Conservation (phyloP, 805 yeast genomes). For the Candida ovalis region DNA sequence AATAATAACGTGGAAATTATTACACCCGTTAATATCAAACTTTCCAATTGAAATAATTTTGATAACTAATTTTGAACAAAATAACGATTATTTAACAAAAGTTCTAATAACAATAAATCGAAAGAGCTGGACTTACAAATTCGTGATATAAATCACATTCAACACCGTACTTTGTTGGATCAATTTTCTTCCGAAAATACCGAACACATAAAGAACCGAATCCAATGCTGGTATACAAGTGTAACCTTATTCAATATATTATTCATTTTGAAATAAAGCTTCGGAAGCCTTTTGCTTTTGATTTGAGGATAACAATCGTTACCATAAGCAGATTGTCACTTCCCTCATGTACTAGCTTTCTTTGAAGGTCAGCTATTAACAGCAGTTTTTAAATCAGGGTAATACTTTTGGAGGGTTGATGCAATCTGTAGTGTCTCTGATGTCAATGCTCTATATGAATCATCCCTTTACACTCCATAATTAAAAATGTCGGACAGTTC, state of each 20-base stretch:
- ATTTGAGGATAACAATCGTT: constrained; percentile 13
- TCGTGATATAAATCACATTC: too few species aligned
- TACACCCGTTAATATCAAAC: too few species aligned
- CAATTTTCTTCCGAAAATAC: too few species aligned
- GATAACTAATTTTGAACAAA: too few species aligned
- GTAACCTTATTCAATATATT: constrained; percentile 33
- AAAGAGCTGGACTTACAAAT: too few species aligned
- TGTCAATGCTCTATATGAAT: constrained; percentile 36
- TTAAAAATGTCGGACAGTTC: constrained; percentile 50
- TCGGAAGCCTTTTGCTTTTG: constrained; percentile 30
- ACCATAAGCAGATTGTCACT: constrained; percentile 30
- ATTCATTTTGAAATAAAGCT: constrained; percentile 32
- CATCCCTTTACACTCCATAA: constrained; percentile 35
- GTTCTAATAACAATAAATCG: too few species aligned
- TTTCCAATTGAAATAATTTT: too few species aligned
- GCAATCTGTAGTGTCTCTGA: constrained; percentile 57
- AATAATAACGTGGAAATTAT: too few species aligned
- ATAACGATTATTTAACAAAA: too few species aligned
- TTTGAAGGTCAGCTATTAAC: constrained; percentile 40
- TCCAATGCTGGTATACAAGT: constrained; percentile 30
- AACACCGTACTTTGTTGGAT: too few species aligned
- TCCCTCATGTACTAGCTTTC: constrained; percentile 60
- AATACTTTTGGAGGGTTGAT: constrained; percentile 44
- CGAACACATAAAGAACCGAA: too few species aligned
- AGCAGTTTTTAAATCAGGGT: constrained; percentile 52